Base-by-base conservation (phyloP, 495 filamentous ascomycete species). In the Daldinia bambusicola region DNA sequence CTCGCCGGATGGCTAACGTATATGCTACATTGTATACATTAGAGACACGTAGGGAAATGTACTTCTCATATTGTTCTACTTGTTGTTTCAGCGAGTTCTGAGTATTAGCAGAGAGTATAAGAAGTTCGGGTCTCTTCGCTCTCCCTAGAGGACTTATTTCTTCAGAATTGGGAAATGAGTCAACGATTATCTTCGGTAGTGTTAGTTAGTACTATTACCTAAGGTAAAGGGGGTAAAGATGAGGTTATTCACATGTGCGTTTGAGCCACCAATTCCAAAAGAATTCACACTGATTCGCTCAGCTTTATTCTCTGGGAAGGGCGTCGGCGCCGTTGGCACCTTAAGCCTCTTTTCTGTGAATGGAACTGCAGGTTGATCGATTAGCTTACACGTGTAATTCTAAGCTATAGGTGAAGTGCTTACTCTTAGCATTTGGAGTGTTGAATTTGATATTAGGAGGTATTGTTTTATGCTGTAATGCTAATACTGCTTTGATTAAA, bases 251-350 rank as follows among this genome's bases (percentile, higher is more conserved):
- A 77, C 79, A 63, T 86, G 84, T 1, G 80, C 80, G 56, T 88
- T 88, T 1, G 83, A 67, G 10, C 85, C 85, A 0, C 85, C 85
- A 38, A 80, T 83, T 1, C 83, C 85, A 56, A 84, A 84, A 10
- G 76, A 82, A 67, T 84, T 85, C 10, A 86, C 76, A 32, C 80
- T 78, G 22, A 74, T 64, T 38, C 78, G 67, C 30, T 75, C 67
- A 14, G 72, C 52, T 30, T 65, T 69, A 43, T 74, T 48, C 31
- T 41, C 2, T 6, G 76, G 76, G 52, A 74, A 77, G 0, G 70
- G 67, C 4, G 30, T 70, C 12, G 72, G 63, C 16, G 53, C 61
- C 10, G 55, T 61, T 38, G 76, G 76, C 12, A 78, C 76, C 10
- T 37, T 67, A 16, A 78, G 72, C 6, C 37, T 66, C 50, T 64